Conservation (phyloP, 139 green algal genomes). For the Nannochloris sp. region DNA sequence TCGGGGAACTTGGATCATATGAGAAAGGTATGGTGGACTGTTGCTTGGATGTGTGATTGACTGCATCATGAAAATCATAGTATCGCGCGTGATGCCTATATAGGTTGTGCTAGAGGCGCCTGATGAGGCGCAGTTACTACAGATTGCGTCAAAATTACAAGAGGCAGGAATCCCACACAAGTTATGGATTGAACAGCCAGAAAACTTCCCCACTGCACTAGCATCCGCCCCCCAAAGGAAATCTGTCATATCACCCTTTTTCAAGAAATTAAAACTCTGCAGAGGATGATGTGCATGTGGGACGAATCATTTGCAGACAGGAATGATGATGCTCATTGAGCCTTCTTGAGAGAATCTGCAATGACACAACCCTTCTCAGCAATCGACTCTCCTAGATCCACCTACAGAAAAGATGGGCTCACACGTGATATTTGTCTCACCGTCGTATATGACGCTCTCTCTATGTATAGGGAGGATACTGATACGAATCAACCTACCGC, state of each 20-base stretch:
- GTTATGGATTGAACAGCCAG: slow-evolving; percentile 94
- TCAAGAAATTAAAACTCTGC: slow-evolving; percentile 88
- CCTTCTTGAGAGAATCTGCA: neutral
- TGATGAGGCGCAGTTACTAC: slow-evolving; percentile 63
- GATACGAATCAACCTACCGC: slow-evolving; percentile 11
- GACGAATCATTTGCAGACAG: neutral
- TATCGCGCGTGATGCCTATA: neutral
- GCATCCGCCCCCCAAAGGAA: slow-evolving; percentile 78
- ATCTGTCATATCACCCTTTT: slow-evolving; percentile 38
- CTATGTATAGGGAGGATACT: no score
- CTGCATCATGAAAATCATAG: neutral
- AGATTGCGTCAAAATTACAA: slow-evolving; percentile 57
- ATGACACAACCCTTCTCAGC: slow-evolving; percentile 7
- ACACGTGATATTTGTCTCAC: no score
- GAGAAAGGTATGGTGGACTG: slow-evolving; percentile 65
- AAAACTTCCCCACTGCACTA: slow-evolving; percentile 80
- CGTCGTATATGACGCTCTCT: no score
- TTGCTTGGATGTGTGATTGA: neutral
- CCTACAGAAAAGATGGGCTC: slow-evolving; percentile 3
- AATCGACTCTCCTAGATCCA: slow-evolving; percentile 21
- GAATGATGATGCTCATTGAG: neutral
- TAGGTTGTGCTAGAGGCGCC: slow-evolving; percentile 87
- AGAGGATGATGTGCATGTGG: slow-evolving; percentile 39
- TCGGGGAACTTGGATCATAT: slow-evolving; percentile 76
- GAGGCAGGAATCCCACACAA: slow-evolving; percentile 70